Base-by-base conservation (phyloP, 352 stramenopile species). In the Thalassiosira hispida region DNA sequence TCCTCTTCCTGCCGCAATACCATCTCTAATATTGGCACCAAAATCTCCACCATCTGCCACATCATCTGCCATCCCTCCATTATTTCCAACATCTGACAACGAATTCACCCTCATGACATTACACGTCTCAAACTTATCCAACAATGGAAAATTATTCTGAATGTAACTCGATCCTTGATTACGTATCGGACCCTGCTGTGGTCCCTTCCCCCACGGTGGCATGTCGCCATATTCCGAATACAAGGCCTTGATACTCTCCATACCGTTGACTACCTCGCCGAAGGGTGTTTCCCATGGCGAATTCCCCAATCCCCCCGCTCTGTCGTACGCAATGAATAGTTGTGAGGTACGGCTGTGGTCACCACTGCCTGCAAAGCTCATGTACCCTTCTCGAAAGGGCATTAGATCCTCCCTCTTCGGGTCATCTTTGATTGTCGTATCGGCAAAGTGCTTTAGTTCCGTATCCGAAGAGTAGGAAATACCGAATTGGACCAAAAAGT, bases 401-500 rank as follows among this genome's bases (percentile, higher is more conserved):
- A 92, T 83, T 1, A 76, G 35, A 33, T 84, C 73, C 25, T 77
- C 40, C 20, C 79, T 57, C 35, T 88, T 77, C 20, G 87, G 87
- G 84, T 94, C 89, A 67, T 94, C 89, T 22, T 53, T 63, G 27
- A 94, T 92, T 2, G 35, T 75, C 14, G 49, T 64, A 53, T 81
- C 38, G 1, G 68, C 74, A 53, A 89, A 77, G 12, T 60, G 16
- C 74, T 81, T 79, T n/a, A 92, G 35, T 44, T 81, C 62, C n/a
- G 62, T 25, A 49, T 90, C 70, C 20, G 65, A 61, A 1, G 70
- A 83, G 64, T 92, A 91, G 0, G 69, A 74, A 40, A 94, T 92
- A 7, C 89, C 89, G 71, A 94, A 94, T 73, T 94, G 89, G 7
- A 92, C 85, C 20, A 93, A 57, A 59, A 92, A 94, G 27, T 91